phyloP scores from a whole-genome alignment of 1,284 basidiomycete genomes.

The Puccinia polysora region DNA sequence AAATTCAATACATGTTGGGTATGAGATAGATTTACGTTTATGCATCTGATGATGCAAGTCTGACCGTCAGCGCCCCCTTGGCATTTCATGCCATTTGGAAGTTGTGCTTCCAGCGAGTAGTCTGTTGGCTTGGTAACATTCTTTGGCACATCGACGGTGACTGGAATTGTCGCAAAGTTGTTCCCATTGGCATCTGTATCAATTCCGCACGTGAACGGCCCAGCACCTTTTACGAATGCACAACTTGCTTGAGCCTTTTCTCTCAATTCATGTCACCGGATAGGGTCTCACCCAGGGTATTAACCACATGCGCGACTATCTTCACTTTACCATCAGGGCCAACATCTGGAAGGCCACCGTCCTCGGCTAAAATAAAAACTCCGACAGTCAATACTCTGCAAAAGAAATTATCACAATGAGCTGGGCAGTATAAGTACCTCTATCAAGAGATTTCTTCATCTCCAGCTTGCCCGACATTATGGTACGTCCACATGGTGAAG shows the following conservation, averaged over 20 bases:
- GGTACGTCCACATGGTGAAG: conserved; percentile 25
- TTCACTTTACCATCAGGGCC: conserved; percentile 5
- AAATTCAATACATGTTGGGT: too few species aligned
- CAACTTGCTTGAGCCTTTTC: too few species aligned
- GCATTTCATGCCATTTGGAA: not conserved
- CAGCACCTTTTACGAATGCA: not conserved
- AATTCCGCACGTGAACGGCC: conserved; percentile 8
- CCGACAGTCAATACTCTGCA: not conserved
- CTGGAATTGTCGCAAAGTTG: not conserved
- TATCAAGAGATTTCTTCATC: not conserved
- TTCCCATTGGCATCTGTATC: not conserved
- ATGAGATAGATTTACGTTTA: not conserved
- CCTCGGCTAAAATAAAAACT: not conserved
- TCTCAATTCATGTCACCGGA: too few species aligned
- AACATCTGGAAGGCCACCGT: conserved; percentile 5
- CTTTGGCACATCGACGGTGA: not conserved
- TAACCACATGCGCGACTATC: not conserved
- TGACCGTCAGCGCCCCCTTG: conserved; percentile 6
- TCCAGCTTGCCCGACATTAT: not conserved
- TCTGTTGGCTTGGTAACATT: not conserved
- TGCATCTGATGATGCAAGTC: conserved; percentile 5
- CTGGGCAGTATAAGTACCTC: not conserved
- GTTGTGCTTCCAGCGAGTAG: not conserved
- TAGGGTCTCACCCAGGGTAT: too few species aligned
- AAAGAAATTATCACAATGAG: not conserved